A percentile compares a stretch with the other conserved stretches of the same genome.
phyloP scores from a whole-genome alignment of 2,329 filamentous ascomycete genomes.

The Tolypocladium endophyticum region DNA sequence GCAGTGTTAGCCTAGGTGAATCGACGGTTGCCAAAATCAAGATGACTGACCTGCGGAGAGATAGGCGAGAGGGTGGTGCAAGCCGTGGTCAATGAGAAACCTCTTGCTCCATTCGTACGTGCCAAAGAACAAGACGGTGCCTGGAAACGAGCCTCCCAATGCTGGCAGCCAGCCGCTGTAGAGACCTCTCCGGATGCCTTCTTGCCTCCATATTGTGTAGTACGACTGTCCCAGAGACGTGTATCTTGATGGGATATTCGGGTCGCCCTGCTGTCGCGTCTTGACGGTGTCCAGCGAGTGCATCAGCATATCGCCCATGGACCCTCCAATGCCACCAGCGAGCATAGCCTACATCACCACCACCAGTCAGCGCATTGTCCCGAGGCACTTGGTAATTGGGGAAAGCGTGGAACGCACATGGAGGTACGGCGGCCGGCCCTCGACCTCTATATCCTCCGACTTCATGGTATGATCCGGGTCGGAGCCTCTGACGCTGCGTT shows the following conservation, averaged over 20 bases:
- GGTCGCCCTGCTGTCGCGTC: slow-evolving; percentile 93
- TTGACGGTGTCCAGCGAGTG: slow-evolving; percentile 98
- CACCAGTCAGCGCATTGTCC: neutral
- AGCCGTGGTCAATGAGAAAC: slow-evolving; percentile 70
- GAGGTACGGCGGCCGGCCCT: slow-evolving; percentile 32
- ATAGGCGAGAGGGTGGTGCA: slow-evolving; percentile 78
- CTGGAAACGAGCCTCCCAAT: slow-evolving; percentile 83
- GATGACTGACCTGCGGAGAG: slow-evolving; percentile 58
- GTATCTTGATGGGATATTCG: slow-evolving; percentile 86
- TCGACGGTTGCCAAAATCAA: neutral
- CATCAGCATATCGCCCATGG: slow-evolving; percentile 94
- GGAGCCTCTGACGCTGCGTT: slow-evolving; percentile 13
- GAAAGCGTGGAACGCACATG: slow-evolving; percentile 22
- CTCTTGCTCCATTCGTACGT: slow-evolving; percentile 95
- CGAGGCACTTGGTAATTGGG: neutral
- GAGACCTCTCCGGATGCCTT: slow-evolving; percentile 74
- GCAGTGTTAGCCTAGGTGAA: neutral
- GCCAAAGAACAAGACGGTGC: slow-evolving; percentile 91
- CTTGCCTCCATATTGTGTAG: slow-evolving; percentile 84
- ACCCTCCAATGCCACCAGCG: slow-evolving; percentile 85
- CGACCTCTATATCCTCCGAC: slow-evolving; percentile 26
- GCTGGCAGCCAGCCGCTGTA: slow-evolving; percentile 93
- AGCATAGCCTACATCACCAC: slow-evolving; percentile 65
- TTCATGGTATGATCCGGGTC: slow-evolving; percentile 21
- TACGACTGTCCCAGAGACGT: slow-evolving; percentile 84